Conservation (phyloP, 371 early-diverging fungal genomes). For the Smittium culicis region DNA sequence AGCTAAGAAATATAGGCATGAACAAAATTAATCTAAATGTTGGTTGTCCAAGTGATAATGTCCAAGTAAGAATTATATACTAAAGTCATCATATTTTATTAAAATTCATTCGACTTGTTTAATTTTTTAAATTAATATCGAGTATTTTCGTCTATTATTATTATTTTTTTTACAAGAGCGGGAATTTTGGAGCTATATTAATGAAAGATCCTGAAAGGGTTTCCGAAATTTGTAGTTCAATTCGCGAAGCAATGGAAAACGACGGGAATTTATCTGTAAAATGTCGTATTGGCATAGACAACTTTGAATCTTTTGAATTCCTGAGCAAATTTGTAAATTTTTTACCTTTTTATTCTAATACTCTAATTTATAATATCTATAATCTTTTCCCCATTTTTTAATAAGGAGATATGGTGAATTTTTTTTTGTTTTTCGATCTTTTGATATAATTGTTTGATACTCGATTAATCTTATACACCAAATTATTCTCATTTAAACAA, state of each 20-base stretch:
- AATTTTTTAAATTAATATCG: neutral
- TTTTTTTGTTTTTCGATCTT: no score
- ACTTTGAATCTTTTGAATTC: slow-evolving; percentile 48
- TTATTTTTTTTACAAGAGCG: slow-evolving; percentile 5
- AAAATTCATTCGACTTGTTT: no score
- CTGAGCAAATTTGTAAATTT: slow-evolving; percentile 39
- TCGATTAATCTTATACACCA: no score
- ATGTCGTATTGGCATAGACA: slow-evolving; percentile 60
- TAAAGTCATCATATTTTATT: no score
- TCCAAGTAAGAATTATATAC: slow-evolving; percentile 33
- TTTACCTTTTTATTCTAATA: neutral
- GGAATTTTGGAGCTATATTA: slow-evolving; percentile 55
- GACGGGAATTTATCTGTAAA: slow-evolving; percentile 48
- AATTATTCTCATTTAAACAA: no score
- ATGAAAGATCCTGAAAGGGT: slow-evolving; percentile 54
- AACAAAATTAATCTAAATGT: slow-evolving; percentile 56
- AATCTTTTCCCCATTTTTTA: slow-evolving; percentile 19
- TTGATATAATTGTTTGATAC: no score
- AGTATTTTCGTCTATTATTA: neutral
- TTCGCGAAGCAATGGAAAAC: slow-evolving; percentile 33
- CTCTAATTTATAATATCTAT: slow-evolving; percentile 10
- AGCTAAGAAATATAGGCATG: slow-evolving; percentile 23
- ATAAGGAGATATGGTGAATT: neutral
- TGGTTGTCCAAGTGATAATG: slow-evolving; percentile 61
- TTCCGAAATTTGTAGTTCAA: slow-evolving; percentile 41